Percentiles rank a stretch among this genome's conserved stretches.
Conservation (phyloP, 768 basidiomycete genomes). For the Russula compacta region DNA sequence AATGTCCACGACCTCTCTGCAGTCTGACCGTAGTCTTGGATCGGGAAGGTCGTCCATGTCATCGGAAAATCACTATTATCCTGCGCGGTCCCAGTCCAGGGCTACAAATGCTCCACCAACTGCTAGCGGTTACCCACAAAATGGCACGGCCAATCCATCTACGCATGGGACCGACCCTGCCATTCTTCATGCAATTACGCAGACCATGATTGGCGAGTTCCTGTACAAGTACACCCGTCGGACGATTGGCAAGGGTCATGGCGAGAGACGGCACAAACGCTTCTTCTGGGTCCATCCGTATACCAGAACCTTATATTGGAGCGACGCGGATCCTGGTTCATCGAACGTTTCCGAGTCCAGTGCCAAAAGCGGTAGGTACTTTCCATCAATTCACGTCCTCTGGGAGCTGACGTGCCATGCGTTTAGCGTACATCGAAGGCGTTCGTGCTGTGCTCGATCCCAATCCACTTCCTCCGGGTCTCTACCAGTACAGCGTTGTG, state of each 20-base stretch:
- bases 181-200: slow-evolving; percentile 94
- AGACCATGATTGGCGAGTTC: slow-evolving; percentile 99
- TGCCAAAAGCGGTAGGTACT: slow-evolving; percentile 86
- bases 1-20: slow-evolving; percentile 59
- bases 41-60: slow-evolving; percentile 79
- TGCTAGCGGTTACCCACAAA: slow-evolving; percentile 31
- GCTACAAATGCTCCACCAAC: slow-evolving; percentile 32
- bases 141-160: slow-evolving; percentile 19
- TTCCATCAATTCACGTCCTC: not conserved
- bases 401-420: not conserved
- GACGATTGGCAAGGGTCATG: slow-evolving; percentile 82
- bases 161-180: slow-evolving; percentile 61
- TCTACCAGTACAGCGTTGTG: slow-evolving; percentile 88
- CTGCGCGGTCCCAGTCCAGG: slow-evolving; percentile 30
- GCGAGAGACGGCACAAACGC: slow-evolving; percentile 80
- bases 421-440: slow-evolving; percentile 81
- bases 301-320: slow-evolving; percentile 97
- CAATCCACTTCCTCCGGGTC: slow-evolving; percentile 91
- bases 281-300: slow-evolving; percentile 99
- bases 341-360: slow-evolving; percentile 82
- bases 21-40: slow-evolving; percentile 56
- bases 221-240: slow-evolving; percentile 94
- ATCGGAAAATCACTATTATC: slow-evolving; percentile 56
- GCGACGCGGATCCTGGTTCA: slow-evolving; percentile 86
- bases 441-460: slow-evolving; percentile 89